Conservation (phyloP, 352 stramenopile genomes). For the Phytophthora sp. region DNA sequence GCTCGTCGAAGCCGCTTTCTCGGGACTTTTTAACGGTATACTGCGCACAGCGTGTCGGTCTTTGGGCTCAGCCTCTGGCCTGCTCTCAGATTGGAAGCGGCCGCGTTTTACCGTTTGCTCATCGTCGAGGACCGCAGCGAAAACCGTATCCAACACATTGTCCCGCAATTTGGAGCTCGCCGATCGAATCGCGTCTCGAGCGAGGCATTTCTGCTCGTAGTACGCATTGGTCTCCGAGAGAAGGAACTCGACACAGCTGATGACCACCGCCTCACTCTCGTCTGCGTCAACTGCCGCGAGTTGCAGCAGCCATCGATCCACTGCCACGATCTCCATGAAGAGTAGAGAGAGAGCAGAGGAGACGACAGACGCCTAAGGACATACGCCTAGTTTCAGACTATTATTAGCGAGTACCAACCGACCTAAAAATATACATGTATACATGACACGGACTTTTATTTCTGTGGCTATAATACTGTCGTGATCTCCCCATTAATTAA, state of each 20-base stretch:
- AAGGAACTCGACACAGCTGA: constrained; percentile 55
- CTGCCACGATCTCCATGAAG: constrained; percentile 44
- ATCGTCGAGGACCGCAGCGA: constrained; percentile 32
- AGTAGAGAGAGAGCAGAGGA: neutral
- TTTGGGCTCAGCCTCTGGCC: constrained; percentile 32
- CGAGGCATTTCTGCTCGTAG: constrained; percentile 49
- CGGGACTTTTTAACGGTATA: constrained; percentile 45
- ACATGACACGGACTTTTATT: too few species aligned
- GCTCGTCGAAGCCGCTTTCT: constrained; percentile 17
- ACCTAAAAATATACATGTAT: too few species aligned
- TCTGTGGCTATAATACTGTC: too few species aligned
- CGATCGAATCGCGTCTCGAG: constrained; percentile 27
- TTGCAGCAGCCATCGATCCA: constrained; percentile 44
- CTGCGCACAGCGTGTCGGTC: constrained; percentile 59
- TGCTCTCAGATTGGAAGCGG: constrained; percentile 36
- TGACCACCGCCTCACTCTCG: constrained; percentile 62
- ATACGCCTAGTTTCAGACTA: constrained; percentile 10
- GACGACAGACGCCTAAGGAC: neutral
- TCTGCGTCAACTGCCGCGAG: constrained; percentile 46
- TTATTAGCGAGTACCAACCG: too few species aligned
- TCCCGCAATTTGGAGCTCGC: constrained; percentile 36
- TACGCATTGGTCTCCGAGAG: constrained; percentile 63
- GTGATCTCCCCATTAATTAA: too few species aligned
- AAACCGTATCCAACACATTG: constrained; percentile 50
- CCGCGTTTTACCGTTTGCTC: constrained; percentile 24